Conservation (phyloP, 108 stramenopile species). For the Schizochytrium sp. region DNA sequence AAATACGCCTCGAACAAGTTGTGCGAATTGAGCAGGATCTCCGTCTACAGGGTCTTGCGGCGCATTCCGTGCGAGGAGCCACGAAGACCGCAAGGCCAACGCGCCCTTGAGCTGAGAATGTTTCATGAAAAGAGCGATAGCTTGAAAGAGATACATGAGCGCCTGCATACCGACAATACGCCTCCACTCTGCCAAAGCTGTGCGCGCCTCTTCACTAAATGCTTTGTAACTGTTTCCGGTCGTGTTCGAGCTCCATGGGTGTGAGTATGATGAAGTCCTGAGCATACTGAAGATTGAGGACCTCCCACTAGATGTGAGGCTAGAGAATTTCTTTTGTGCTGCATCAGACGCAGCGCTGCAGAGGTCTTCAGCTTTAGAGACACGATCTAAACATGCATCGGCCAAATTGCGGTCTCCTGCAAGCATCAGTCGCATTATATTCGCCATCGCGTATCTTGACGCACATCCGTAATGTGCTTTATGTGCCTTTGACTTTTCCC, state of each 20-base stretch:
- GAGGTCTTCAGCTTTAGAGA: not conserved
- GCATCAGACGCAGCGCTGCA: not conserved
- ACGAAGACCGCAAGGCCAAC: not conserved
- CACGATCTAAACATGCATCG: slow-evolving; percentile 3
- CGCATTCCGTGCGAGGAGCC: slow-evolving; percentile 26
- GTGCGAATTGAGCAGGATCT: not conserved
- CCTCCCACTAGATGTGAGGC: not conserved
- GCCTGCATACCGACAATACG: not conserved
- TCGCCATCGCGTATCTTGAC: slow-evolving; percentile 36
- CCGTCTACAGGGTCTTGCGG: slow-evolving; percentile 18
- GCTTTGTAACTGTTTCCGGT: not conserved
- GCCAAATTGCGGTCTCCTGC: not conserved
- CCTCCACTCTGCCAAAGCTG: not conserved
- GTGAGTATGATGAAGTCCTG: not conserved
- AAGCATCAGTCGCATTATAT: not conserved
- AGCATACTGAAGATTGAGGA: not conserved
- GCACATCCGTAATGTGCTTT: not conserved
- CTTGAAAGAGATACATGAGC: slow-evolving; percentile 8
- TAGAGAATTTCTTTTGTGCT: not conserved
- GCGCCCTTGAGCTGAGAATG: slow-evolving; percentile 6
- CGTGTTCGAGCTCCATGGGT: slow-evolving; percentile 36
- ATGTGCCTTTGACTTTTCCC: not conserved
- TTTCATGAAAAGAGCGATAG: not conserved
- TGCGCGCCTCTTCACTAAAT: not conserved
- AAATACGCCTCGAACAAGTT: not conserved